Conservation (phyloP, 2,329 filamentous ascomycete genomes). For the Daldinia eschscholtzii region DNA sequence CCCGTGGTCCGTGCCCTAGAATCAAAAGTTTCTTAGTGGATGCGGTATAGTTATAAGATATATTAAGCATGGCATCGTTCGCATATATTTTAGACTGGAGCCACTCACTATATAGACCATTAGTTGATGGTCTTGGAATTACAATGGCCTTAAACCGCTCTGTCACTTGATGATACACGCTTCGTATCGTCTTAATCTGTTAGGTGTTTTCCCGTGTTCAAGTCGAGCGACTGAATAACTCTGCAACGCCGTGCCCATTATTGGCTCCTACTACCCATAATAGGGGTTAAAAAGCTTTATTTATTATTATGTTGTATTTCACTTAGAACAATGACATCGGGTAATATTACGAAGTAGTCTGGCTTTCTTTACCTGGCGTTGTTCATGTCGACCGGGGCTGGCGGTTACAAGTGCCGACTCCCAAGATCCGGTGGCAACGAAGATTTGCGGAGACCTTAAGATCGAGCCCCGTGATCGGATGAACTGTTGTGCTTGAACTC, state of each 20-base stretch:
- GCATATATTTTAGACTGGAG: too few relatives aligned
- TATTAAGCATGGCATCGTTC: too few relatives aligned
- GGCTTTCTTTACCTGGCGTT: background rate
- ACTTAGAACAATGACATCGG: too few relatives aligned
- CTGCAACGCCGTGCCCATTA: background rate
- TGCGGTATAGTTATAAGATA: too few relatives aligned
- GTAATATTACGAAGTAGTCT: background rate
- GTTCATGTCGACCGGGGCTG: background rate
- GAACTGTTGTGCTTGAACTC: conserved; percentile 14
- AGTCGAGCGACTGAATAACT: background rate
- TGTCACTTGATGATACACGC: too few relatives aligned
- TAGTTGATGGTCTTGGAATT: too few relatives aligned
- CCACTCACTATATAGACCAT: too few relatives aligned
- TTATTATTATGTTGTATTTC: background rate
- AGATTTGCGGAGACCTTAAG: background rate
- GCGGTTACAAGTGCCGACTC: background rate
- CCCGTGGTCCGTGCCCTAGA: too few relatives aligned
- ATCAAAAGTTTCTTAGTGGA: too few relatives aligned
- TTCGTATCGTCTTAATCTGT: too few relatives aligned
- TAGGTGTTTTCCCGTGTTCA: background rate
- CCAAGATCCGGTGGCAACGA: background rate
- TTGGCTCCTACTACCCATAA: background rate
- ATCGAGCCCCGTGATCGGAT: background rate
- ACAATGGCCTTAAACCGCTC: too few relatives aligned
- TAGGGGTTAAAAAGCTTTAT: background rate